Evolutionary conservation across 176 grass and related monocot species (phyloP).

Genomic region (Avena atlantica): DNA sequence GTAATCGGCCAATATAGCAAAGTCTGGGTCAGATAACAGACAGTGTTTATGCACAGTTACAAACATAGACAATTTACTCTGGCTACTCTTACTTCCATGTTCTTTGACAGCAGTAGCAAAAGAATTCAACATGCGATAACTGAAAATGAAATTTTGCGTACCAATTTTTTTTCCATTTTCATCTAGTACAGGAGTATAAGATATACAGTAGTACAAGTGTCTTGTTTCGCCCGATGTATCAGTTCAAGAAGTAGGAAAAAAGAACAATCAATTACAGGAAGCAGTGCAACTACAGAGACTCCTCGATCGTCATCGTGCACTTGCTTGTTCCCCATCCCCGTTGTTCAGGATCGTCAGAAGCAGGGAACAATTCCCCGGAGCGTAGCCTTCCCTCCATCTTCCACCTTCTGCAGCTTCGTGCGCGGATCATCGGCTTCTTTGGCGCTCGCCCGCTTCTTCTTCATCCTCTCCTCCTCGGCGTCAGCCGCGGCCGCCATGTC

Average conservation of each 20-base stretch:
- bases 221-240: neutral
- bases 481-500: constrained; percentile 35
- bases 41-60: neutral
- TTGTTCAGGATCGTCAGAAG: neutral
- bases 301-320: neutral
- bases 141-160: neutral
- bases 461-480: constrained; percentile 2
- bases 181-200: no score
- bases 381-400: neutral
- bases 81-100: neutral
- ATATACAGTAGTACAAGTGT: neutral
- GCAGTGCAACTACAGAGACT: neutral
- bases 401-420: constrained; percentile 19
- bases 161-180: neutral
- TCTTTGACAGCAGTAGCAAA: neutral
- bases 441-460: constrained; percentile 35
- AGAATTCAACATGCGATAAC: no score
- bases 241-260: neutral
- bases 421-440: neutral
- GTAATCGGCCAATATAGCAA: neutral
- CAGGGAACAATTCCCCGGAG: neutral
- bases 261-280: neutral
- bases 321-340: neutral
- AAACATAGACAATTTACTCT: neutral
- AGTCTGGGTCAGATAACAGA: neutral